Conservation (phyloP, 2,329 filamentous ascomycete genomes). For the Chaetomium sp. region DNA sequence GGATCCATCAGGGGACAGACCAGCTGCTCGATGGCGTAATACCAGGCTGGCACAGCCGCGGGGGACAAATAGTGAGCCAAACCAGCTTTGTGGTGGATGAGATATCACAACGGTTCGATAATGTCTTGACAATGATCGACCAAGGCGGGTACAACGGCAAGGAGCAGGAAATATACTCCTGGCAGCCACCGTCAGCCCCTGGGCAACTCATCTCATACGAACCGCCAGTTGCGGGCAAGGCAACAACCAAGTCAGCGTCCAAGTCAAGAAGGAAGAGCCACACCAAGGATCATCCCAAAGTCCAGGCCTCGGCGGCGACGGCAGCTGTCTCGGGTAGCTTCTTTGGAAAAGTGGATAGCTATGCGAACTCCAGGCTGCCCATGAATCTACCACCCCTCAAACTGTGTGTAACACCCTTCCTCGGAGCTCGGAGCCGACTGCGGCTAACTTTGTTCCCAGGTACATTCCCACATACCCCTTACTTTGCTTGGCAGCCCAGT, state of each 20-base stretch:
- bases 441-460: conserved; percentile 33
- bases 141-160: conserved; percentile 47
- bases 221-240: conserved; percentile 10
- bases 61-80: conserved; percentile 40
- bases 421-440: not conserved
- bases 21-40: conserved; percentile 38
- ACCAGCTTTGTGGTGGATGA: conserved; percentile 48
- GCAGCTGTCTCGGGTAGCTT: conserved; percentile 46
- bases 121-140: conserved; percentile 67
- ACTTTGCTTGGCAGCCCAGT: conserved; percentile 70
- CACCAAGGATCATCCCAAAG: conserved; percentile 31
- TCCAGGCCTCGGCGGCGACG: conserved; percentile 31
- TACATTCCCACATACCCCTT: conserved; percentile 72
- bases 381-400: conserved; percentile 59
- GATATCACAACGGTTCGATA: conserved; percentile 56
- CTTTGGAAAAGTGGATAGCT: conserved; percentile 71
- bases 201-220: conserved; percentile 2
- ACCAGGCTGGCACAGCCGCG: conserved; percentile 37
- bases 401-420: conserved; percentile 41
- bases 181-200: conserved; percentile 24
- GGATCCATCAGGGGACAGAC: conserved; percentile 35
- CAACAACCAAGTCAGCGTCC: not conserved
- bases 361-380: conserved; percentile 70
- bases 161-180: conserved; percentile 48
- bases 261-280: conserved; percentile 27